Conservation (phyloP, 768 basidiomycete species). For the Sporobolomyces roseus region DNA sequence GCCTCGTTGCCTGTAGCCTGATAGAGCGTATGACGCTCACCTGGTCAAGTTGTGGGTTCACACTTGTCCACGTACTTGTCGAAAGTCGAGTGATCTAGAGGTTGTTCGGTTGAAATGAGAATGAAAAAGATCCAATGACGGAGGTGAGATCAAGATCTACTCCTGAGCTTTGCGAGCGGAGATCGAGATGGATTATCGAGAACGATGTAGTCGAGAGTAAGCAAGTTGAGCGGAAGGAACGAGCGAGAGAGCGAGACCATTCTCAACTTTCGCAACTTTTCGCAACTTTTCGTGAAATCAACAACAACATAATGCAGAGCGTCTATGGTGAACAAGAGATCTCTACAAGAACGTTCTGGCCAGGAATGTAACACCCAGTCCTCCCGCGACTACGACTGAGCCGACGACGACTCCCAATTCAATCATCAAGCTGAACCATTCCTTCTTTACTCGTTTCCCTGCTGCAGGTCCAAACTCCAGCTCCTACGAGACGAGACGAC, state of each 20-base stretch:
- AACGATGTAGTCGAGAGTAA: no score
- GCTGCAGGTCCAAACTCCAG: slow-evolving; percentile 15
- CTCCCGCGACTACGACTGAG: background rate
- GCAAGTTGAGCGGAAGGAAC: no score
- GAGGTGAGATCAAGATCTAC: background rate
- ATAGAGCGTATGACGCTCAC: no score
- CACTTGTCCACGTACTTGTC: no score
- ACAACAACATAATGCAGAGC: background rate
- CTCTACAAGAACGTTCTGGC: no score
- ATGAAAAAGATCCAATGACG: background rate
- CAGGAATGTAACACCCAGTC: background rate
- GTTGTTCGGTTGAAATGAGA: slow-evolving; percentile 1
- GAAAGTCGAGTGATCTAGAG: background rate
- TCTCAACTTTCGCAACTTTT: no score
- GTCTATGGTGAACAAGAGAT: no score
- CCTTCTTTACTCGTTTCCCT: background rate
- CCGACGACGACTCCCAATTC: slow-evolving; percentile 19
- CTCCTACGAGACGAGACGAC: background rate
- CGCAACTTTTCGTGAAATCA: background rate
- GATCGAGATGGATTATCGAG: no score
- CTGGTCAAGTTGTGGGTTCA: no score
- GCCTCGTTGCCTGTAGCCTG: no score
- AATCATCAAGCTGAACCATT: slow-evolving; percentile 21
- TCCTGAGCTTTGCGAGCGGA: no score
- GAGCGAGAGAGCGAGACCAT: no score